Percentiles rank a stretch among this genome's conserved stretches.
Evolutionary conservation across 306 rosid genomes (phyloP).

Genomic region (Begonia fuchsioides): DNA sequence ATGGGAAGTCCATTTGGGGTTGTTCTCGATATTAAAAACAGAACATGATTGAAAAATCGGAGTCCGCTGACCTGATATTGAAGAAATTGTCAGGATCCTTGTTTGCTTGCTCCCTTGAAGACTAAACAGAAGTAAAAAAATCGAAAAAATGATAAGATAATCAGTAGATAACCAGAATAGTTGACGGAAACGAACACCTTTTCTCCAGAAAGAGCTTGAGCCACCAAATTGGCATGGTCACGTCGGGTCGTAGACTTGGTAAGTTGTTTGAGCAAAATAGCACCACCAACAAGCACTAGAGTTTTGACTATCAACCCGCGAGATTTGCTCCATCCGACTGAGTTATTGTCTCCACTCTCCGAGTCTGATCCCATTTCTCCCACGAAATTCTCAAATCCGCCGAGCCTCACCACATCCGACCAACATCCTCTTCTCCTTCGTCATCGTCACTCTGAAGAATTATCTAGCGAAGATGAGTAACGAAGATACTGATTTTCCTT

Average conservation of each 20-base stretch:
- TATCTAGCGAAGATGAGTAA: no score
- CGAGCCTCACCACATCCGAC: no score
- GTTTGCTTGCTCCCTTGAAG: conserved; percentile 82
- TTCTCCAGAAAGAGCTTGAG: conserved; percentile 77
- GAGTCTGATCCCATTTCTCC: conserved; percentile 21
- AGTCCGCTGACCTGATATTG: conserved; percentile 46
- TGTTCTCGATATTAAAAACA: background rate
- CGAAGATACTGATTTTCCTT: no score
- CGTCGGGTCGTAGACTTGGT: conserved; percentile 97
- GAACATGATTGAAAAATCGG: background rate
- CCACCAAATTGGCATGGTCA: conserved; percentile 82
- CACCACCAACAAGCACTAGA: conserved; percentile 69
- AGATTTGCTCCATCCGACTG: conserved; percentile 51
- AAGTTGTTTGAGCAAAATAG: conserved; percentile 67
- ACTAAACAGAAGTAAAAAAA: conserved; percentile 14
- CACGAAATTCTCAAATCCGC: no score
- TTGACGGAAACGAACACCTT: conserved; percentile 22
- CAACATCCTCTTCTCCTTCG: background rate
- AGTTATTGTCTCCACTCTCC: conserved; percentile 5
- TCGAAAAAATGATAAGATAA: background rate
- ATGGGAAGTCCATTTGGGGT: background rate
- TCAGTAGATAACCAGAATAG: background rate
- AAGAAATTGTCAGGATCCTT: conserved; percentile 89
- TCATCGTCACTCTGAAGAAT: no score
- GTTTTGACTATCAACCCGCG: conserved; percentile 61